Evolutionary conservation across 192 early-diverging fungal genomes (phyloP).

Genomic region (Coemansia sp.): DNA sequence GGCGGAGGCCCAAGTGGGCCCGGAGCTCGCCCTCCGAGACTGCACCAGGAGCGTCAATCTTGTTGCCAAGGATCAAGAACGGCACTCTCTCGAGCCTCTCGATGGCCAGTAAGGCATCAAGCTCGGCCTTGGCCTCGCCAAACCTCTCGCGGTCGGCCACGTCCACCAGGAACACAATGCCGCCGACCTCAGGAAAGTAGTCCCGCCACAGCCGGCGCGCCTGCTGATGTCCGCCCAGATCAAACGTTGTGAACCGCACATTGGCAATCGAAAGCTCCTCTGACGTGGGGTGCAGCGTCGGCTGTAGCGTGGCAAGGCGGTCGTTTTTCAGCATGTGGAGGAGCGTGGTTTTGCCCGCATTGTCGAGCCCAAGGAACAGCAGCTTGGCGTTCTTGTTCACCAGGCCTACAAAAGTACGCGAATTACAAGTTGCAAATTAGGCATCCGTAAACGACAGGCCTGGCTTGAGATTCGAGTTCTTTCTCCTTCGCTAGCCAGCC

Average conservation of each 20-base stretch:
- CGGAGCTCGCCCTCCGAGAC: slow-evolving; percentile 92
- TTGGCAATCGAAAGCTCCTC: slow-evolving; percentile 98
- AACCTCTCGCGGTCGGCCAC: slow-evolving; percentile 82
- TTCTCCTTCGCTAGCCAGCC: not conserved
- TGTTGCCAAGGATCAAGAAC: slow-evolving; percentile 97
- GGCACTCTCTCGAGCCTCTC: slow-evolving; percentile 90
- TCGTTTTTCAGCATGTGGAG: slow-evolving; percentile 99
- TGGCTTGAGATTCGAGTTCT: too few relatives aligned
- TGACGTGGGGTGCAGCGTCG: slow-evolving; percentile 95
- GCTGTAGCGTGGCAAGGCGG: slow-evolving; percentile 88
- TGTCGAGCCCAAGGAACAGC: slow-evolving; percentile 97
- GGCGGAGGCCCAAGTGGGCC: slow-evolving; percentile 83
- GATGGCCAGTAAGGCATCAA: slow-evolving; percentile 90
- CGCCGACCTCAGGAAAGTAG: slow-evolving; percentile 97
- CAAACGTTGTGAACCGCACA: slow-evolving; percentile 95
- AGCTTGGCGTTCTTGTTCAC: slow-evolving; percentile 99
- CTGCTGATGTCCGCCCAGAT: slow-evolving; percentile 96
- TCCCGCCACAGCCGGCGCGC: slow-evolving; percentile 98
- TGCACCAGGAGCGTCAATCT: slow-evolving; percentile 93
- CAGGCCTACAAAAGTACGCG: slow-evolving; percentile 63
- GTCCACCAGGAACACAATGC: slow-evolving; percentile 98
- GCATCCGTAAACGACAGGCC: not conserved
- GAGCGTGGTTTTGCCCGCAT: slow-evolving; percentile 97
- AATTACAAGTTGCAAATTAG: not conserved
- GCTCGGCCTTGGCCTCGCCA: slow-evolving; percentile 87